Conservation (phyloP, 2,329 filamentous ascomycete species). For the Cladophialophora exuberans region DNA sequence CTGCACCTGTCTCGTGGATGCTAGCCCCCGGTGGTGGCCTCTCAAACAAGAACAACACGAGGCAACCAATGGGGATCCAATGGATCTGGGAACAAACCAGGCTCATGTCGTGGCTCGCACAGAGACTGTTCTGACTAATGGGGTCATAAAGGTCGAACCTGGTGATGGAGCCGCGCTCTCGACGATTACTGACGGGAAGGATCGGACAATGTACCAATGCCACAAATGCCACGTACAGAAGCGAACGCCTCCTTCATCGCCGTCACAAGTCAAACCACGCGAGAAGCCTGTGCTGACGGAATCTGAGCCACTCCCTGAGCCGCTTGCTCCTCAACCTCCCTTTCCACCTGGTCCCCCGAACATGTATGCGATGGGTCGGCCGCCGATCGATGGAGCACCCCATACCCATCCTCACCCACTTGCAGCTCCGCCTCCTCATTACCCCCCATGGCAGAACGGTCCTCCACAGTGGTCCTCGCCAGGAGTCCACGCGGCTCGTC, state of each 20-base stretch:
- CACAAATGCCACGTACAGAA: conserved; percentile 70
- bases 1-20: conserved; percentile 44
- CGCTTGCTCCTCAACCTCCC: conserved; percentile 35
- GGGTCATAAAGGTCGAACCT: conserved; percentile 34
- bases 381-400: conserved; percentile 15
- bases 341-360: conserved; percentile 40
- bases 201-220: conserved; percentile 64
- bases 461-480: conserved; percentile 39
- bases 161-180: conserved; percentile 30
- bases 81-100: conserved; percentile 5
- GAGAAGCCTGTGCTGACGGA: conserved; percentile 38
- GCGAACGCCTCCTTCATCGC: conserved; percentile 33
- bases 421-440: conserved; percentile 22
- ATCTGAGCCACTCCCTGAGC: conserved; percentile 30
- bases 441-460: conserved; percentile 28
- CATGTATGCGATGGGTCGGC: conserved; percentile 30
- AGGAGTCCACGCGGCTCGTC: conserved; percentile 53
- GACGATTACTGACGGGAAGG: conserved; percentile 33
- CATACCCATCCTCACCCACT: conserved; percentile 22
- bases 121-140: conserved; percentile 27
- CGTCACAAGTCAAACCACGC: conserved; percentile 31
- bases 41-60: conserved; percentile 35
- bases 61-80: conserved; percentile 18
- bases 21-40: conserved; percentile 64
- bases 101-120: conserved; percentile 5